A percentile compares a stretch with the other conserved stretches of the same genome.
These are phyloP conservation scores for Volvariella surrecta DNA, from an alignment of 1,284 basidiomycete genomes.

Conservation along the genomic window DNA sequence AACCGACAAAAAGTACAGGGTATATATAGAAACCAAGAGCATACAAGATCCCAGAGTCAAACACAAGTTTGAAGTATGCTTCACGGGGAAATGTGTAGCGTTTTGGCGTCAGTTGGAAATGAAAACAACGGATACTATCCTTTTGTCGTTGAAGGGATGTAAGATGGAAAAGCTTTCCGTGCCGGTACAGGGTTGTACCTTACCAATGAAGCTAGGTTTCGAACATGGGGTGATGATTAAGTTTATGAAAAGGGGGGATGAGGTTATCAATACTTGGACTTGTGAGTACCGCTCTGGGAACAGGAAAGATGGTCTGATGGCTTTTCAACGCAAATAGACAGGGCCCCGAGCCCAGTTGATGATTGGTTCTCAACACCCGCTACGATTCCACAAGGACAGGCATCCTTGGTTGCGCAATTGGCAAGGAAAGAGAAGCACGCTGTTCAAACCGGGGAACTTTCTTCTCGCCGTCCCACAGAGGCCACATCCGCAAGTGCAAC, in stretches of 20 bases:
- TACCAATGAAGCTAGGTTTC: slow-evolving; percentile 29
- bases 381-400: neutral
- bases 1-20: slow-evolving; percentile 11
- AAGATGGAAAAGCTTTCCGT: slow-evolving; percentile 16
- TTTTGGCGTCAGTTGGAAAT: slow-evolving; percentile 23
- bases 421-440: neutral
- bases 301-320: too few relatives aligned
- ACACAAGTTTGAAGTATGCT: slow-evolving; percentile 27
- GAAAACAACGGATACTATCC: slow-evolving; percentile 27
- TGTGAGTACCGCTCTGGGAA: slow-evolving; percentile 17
- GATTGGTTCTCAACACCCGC: slow-evolving; percentile 7
- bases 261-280: slow-evolving; percentile 30
- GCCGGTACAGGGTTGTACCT: slow-evolving; percentile 19
- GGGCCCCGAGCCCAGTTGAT: neutral
- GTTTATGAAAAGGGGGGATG: slow-evolving; percentile 15
- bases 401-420: slow-evolving; percentile 5
- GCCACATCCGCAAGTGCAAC: too few relatives aligned
- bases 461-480: too few relatives aligned
- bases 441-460: too few relatives aligned
- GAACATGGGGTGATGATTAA: slow-evolving; percentile 29
- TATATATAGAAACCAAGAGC: slow-evolving; percentile 11
- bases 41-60: slow-evolving; percentile 11
- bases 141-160: slow-evolving; percentile 35
- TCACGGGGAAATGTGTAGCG: slow-evolving; percentile 22
- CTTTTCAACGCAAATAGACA: neutral